These are phyloP conservation scores for Venturia pyrina DNA, from an alignment of 2,329 filamentous ascomycete species.

Conservation along the genomic window DNA sequence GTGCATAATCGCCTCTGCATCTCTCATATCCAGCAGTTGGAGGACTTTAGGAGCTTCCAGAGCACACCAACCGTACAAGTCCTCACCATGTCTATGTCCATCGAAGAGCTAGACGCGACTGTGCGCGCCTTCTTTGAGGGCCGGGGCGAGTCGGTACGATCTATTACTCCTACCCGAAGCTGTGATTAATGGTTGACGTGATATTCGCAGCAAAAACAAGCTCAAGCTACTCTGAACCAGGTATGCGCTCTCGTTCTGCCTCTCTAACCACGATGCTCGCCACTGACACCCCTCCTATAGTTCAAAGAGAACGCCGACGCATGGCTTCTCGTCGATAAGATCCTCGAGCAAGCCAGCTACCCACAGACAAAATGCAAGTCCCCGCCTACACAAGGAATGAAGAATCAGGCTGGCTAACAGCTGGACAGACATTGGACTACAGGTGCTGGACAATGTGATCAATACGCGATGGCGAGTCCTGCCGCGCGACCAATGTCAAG, in stretches of 20 bases:
- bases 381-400: constrained; percentile 10
- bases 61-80: background rate
- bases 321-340: constrained; percentile 95
- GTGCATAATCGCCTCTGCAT: background rate
- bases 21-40: background rate
- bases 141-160: constrained; percentile 77
- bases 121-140: constrained; percentile 97
- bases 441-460: constrained; percentile 96
- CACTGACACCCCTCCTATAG: constrained; percentile 36
- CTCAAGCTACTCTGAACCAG: constrained; percentile 86
- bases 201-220: constrained; percentile 75
- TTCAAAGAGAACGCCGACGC: constrained; percentile 99
- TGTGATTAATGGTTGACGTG: constrained; percentile 25
- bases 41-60: background rate
- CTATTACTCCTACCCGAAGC: constrained; percentile 11
- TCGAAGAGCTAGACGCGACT: constrained; percentile 91
- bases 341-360: constrained; percentile 85
- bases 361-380: constrained; percentile 89
- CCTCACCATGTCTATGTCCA: constrained; percentile 32
- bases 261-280: constrained; percentile 15
- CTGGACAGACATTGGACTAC: constrained; percentile 72
- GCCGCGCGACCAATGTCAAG: constrained; percentile 90
- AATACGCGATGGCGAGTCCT: constrained; percentile 98
- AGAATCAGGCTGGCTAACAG: constrained; percentile 19
- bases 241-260: constrained; percentile 39